A percentile compares a stretch with the other conserved stretches of the same genome.
Evolutionary conservation across 148 eudicot species (phyloP).

Genomic region (Rhododendron kiyosumense): DNA sequence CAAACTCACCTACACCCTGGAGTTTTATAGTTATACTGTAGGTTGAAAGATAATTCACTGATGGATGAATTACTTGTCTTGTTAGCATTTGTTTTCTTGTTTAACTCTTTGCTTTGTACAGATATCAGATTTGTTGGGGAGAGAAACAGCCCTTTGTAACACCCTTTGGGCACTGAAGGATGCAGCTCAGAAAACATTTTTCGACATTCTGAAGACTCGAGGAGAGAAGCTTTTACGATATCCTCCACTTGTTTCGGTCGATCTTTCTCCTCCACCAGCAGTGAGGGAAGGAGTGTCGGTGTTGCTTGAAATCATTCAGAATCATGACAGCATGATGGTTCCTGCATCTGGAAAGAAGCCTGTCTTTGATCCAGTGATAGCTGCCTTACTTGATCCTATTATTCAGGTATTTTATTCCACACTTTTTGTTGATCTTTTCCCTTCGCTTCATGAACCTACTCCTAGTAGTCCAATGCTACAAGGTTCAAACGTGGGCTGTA

Average conservation of each 20-base stretch:
- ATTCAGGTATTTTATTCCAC: slow-evolving; percentile 54
- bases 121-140: slow-evolving; percentile 84
- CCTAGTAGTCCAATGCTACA: background rate
- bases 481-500: background rate
- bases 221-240: slow-evolving; percentile 95
- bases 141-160: slow-evolving; percentile 83
- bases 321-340: slow-evolving; percentile 90
- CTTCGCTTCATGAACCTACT: background rate
- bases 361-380: slow-evolving; percentile 74
- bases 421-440: background rate
- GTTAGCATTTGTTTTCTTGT: background rate
- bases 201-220: slow-evolving; percentile 77
- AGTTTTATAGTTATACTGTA: slow-evolving; percentile 90
- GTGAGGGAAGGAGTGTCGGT: slow-evolving; percentile 86
- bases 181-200: slow-evolving; percentile 94
- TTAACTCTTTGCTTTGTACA: slow-evolving; percentile 21
- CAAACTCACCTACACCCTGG: slow-evolving; percentile 86
- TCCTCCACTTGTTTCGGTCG: slow-evolving; percentile 87
- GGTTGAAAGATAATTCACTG: slow-evolving; percentile 25
- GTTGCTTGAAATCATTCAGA: slow-evolving; percentile 84
- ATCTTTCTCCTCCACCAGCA: slow-evolving; percentile 92
- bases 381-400: slow-evolving; percentile 93
- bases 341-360: slow-evolving; percentile 72
- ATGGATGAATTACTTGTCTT: background rate
- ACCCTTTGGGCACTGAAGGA: slow-evolving; percentile 90